These are phyloP conservation scores for Eurotiales sp. DNA, from an alignment of 2,329 filamentous ascomycete species.

Conservation along the genomic window DNA sequence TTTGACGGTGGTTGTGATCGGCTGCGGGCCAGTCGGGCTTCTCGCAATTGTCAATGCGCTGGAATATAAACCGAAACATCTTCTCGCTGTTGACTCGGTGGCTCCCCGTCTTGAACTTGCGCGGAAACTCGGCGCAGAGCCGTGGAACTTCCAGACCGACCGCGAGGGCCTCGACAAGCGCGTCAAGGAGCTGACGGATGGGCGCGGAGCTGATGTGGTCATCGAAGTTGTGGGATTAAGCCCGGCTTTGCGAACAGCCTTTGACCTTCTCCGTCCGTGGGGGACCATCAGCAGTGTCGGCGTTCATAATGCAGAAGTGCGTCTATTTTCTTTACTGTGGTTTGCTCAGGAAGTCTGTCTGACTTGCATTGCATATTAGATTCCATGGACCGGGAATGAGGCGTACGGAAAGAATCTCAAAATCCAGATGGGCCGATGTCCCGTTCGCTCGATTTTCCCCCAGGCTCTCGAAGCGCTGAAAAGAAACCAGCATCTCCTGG, in stretches of 20 bases:
- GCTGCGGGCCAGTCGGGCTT: conserved; percentile 80
- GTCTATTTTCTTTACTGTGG: conserved; percentile 10
- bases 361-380: conserved; percentile 40
- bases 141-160: conserved; percentile 71
- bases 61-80: conserved; percentile 69
- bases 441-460: conserved; percentile 66
- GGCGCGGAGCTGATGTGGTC: conserved; percentile 79
- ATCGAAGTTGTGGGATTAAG: conserved; percentile 73
- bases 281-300: conserved; percentile 72
- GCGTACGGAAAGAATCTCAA: conserved; percentile 67
- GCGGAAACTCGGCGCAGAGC: conserved; percentile 70
- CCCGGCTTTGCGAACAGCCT: conserved; percentile 65
- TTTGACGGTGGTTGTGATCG: conserved; percentile 72
- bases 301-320: conserved; percentile 69
- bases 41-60: conserved; percentile 76
- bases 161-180: conserved; percentile 62
- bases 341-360: not conserved
- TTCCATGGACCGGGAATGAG: conserved; percentile 63
- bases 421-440: conserved; percentile 72
- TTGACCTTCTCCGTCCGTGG: conserved; percentile 68
- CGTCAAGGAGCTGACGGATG: conserved; percentile 71
- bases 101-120: conserved; percentile 71
- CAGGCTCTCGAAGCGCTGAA: conserved; percentile 62
- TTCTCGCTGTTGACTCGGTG: conserved; percentile 77
- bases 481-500: conserved; percentile 62